Base-by-base conservation (phyloP, 371 early-diverging fungal genomes). In the Apophysomyces trapeziformis region DNA sequence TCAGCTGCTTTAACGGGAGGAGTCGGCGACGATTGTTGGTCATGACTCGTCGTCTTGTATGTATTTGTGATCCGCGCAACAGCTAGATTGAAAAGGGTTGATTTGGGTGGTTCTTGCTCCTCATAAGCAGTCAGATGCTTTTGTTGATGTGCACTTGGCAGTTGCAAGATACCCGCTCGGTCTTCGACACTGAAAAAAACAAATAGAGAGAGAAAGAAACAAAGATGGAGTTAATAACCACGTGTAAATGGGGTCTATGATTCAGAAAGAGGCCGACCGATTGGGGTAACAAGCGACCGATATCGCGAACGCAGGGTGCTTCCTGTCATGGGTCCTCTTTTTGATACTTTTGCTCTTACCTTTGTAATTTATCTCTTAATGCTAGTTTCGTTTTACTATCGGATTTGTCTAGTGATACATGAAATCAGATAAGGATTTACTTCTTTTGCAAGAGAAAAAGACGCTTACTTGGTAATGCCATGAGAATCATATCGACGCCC, bases 391-490 rank as follows among this genome's bases (percentile, higher is more conserved):
- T 70, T 44, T 66, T 65, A 45, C 66, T 61, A 64, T 70, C 70
- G 9, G 70, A 66, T 37, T 70, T 70, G 45, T 50, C 44, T 64
- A 26, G 32, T 26, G 32, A 26, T 26, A 16, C 14, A 64, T n/a
- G 14, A 56, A 32, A 37, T 21, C 18, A n/a, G 56, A 57, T 9
- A 16, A 9, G 18, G 8, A 18, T 44, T 44, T 39, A 32, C 35
- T 11, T 45, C 21, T 47, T 44, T 43, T 14, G 14, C 8, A 13
- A 41, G 5, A 41, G 41, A 8, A 2, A 5, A 41, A 5, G 21
- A 9, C 21, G 21, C 79, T 65, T 82, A 86, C 86, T 79, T 57
- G 86, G 86, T 32, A 86, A 66, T 6, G 86, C 82, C 74, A 84
- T 82, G 38, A 86, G 58, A 37, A 86, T 66, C 26, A 80, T 82